Conservation (phyloP, 331 rosid genomes). For the Acacia concinna region DNA sequence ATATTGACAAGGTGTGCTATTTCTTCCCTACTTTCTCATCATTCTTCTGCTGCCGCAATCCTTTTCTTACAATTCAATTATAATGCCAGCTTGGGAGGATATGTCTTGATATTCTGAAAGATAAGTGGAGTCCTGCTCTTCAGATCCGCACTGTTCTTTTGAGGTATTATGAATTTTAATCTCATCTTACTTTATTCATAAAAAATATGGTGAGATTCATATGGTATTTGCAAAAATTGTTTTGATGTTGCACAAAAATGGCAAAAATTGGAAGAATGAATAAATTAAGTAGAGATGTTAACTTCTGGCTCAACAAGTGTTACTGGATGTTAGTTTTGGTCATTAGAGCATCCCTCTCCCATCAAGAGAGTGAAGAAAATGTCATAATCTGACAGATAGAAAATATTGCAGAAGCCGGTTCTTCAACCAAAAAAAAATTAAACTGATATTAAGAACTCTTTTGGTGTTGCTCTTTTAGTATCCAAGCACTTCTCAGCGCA, state of each 20-base stretch:
- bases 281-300: neutral
- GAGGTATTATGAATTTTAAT: constrained; percentile 59
- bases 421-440: neutral
- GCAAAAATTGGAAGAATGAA: neutral
- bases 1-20: constrained; percentile 82
- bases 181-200: constrained; percentile 6
- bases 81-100: constrained; percentile 85
- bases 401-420: neutral
- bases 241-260: neutral
- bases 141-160: constrained; percentile 97
- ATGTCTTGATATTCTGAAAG: constrained; percentile 94
- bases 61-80: constrained; percentile 28
- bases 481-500: constrained; percentile 97
- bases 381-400: constrained; percentile 1
- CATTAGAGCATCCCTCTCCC: neutral
- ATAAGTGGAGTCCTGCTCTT: constrained; percentile 98
- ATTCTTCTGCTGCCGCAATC: neutral
- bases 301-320: neutral
- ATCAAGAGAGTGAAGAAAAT: constrained; percentile 10
- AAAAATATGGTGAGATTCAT: neutral
- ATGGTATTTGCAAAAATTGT: neutral
- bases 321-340: neutral
- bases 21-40: constrained; percentile 12
- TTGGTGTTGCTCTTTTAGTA: constrained; percentile 45
- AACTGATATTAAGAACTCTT: constrained; percentile 2